phyloP scores from a whole-genome alignment of 208 protist species.

The Leishmania lainsoni region DNA sequence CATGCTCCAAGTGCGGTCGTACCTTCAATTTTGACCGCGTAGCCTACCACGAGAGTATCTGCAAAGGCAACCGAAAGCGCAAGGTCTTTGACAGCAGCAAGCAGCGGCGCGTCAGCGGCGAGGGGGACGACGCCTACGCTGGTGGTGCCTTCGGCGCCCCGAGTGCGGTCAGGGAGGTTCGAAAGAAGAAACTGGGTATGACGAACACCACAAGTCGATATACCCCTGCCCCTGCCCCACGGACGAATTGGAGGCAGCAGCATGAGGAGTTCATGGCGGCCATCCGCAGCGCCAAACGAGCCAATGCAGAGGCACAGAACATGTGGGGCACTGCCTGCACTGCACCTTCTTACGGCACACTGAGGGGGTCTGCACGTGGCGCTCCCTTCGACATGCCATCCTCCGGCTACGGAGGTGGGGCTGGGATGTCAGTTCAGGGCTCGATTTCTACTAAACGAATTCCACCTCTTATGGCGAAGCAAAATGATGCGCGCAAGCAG shows the following conservation, averaged over 20 bases:
- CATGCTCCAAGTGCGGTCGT: slow-evolving; percentile 87
- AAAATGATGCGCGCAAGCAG: slow-evolving; percentile 52
- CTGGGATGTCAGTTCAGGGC: not conserved
- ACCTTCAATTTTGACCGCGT: slow-evolving; percentile 90
- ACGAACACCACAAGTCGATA: slow-evolving; percentile 30
- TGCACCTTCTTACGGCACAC: not conserved
- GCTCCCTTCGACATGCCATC: slow-evolving; percentile 1
- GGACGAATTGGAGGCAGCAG: slow-evolving; percentile 83
- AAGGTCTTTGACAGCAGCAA: slow-evolving; percentile 79
- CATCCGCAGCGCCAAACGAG: slow-evolving; percentile 58
- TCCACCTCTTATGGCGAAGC: slow-evolving; percentile 62
- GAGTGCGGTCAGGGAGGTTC: slow-evolving; percentile 11
- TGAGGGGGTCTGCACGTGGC: slow-evolving; percentile 9
- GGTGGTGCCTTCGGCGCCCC: slow-evolving; percentile 30
- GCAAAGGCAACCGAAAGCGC: slow-evolving; percentile 75
- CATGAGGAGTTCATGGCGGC: slow-evolving; percentile 90
- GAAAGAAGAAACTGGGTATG: slow-evolving; percentile 19
- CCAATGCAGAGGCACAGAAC: slow-evolving; percentile 29
- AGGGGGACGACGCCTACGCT: slow-evolving; percentile 25
- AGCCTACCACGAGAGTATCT: slow-evolving; percentile 91
- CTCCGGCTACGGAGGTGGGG: not conserved
- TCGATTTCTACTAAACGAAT: slow-evolving; percentile 30
- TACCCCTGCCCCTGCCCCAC: slow-evolving; percentile 35
- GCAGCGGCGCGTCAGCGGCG: slow-evolving; percentile 60
- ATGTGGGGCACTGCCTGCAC: slow-evolving; percentile 78